Percentiles rank a stretch among this genome's conserved stretches.
Evolutionary conservation across 2,329 filamentous ascomycete genomes (phyloP).

Genomic region (Xylaria sp.): DNA sequence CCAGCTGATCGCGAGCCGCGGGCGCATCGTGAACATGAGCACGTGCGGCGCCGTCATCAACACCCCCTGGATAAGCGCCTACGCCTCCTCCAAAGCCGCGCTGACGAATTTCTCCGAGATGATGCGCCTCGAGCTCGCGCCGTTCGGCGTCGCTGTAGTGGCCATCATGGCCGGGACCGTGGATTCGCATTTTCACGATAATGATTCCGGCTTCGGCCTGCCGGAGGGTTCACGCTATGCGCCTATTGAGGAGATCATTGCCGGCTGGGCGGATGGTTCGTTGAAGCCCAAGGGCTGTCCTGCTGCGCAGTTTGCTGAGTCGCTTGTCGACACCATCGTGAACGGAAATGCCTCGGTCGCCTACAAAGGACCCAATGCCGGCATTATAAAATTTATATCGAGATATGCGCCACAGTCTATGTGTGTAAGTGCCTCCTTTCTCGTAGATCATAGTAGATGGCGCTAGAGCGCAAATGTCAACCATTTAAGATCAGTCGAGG

Average conservation of each 20-base stretch:
- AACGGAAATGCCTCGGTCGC: background rate
- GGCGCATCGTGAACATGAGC: conserved; percentile 24
- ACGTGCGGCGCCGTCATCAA: background rate
- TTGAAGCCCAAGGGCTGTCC: background rate
- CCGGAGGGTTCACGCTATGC: background rate
- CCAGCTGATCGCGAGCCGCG: conserved; percentile 4
- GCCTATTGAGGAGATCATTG: conserved; percentile 1
- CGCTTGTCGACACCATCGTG: background rate
- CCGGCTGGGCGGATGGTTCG: background rate
- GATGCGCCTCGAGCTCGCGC: conserved; percentile 2
- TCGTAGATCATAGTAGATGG: background rate
- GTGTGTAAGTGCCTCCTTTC: background rate
- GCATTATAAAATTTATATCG: background rate
- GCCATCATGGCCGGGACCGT: background rate
- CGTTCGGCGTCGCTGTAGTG: conserved; percentile 9
- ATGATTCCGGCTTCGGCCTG: background rate
- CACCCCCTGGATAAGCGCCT: conserved; percentile 6
- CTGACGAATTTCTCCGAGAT: background rate
- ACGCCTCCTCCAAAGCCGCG: conserved; percentile 7
- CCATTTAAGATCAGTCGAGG: background rate
- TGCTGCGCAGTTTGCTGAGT: background rate
- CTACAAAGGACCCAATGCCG: background rate
- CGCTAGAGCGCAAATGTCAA: background rate
- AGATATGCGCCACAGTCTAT: background rate
- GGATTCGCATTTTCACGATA: background rate